Evolutionary conservation across 2,329 filamentous ascomycete genomes (phyloP), one percentile per base, ranked within the genome.

Genomic region (Aspergillus terreus): DNA sequence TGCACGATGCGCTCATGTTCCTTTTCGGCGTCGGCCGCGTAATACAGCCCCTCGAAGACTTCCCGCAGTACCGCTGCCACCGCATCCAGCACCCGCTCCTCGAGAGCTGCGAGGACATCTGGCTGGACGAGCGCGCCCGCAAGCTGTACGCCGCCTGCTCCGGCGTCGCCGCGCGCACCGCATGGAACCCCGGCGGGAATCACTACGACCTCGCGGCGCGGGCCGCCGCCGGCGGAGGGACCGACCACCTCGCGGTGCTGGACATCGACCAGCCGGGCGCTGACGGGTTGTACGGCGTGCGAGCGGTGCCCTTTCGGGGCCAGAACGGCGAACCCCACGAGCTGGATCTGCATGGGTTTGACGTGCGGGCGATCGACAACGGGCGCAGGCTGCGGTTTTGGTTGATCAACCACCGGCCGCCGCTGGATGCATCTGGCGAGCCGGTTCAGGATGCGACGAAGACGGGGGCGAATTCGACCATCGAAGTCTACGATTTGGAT

Each of bases 61-160:
- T 51, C 21, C 27, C 49, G 2, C 9, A 17, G 4, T 51, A 47
- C 32, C 25, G 30, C 17, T 51, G 49, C 11, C 25, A 21, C 6
- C 36, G 38, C 25, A 12, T 51, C 7, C 10, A 27, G 4, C 49
- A 51, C 27, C 49, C 49, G 6, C 36, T 51, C 1, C 27, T 51
- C 11, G 32, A 41, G 4, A 35, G 43, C 27, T 50, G 49, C 10
- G 49, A 50, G 19, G 49, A 50, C 9, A 10, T 50, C 35, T 50
- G 35, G 33, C 49, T 50, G 23, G 49, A 50, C 14, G 9, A n/a
- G 4, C 6, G 4, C 23, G 21, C 9, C 3, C 43, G 49, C 4
- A 50, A 50, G 44, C 49, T 50, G 33, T 50, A 46, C 17, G 49
- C 49, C 2, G 43, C 49, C 6, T 50, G 49, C 12, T 32, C 33